Conservation (phyloP, 768 basidiomycete genomes). For the Hirschioporus abietinus region DNA sequence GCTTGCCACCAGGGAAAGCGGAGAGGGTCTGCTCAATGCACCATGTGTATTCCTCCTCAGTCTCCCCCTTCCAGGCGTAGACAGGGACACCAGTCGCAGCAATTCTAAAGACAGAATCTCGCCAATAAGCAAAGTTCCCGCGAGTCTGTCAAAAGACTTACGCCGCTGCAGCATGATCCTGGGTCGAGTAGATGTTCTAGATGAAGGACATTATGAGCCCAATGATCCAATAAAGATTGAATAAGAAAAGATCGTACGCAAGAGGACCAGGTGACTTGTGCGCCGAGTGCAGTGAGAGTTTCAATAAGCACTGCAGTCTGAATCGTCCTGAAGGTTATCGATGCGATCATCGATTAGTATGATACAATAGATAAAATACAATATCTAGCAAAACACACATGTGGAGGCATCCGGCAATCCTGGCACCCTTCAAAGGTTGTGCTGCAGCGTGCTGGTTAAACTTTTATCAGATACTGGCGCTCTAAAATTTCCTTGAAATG, state of each 20-base stretch:
- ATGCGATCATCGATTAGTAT: conserved; percentile 7
- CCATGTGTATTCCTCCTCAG: conserved; percentile 97
- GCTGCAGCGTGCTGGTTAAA: conserved; percentile 58
- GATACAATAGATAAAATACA: conserved; percentile 3
- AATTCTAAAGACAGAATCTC: conserved; percentile 46
- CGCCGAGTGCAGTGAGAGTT: conserved; percentile 91
- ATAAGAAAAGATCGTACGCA: conserved; percentile 50
- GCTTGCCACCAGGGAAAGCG: conserved; percentile 79
- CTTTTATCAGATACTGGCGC: conserved; percentile 14
- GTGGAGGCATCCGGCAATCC: conserved; percentile 97
- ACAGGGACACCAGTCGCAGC: conserved; percentile 98
- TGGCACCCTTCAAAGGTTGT: conserved; percentile 89
- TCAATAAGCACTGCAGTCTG: conserved; percentile 99
- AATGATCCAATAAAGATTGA: conserved; percentile 13
- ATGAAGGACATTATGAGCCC: conserved; percentile 5
- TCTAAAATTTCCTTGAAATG: neutral
- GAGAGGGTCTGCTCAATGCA: conserved; percentile 94
- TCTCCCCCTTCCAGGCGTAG: conserved; percentile 99
- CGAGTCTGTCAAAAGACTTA: conserved; percentile 33
- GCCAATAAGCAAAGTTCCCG: conserved; percentile 4
- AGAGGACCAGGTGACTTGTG: conserved; percentile 98
- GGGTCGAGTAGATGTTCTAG: conserved; percentile 99
- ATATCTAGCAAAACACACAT: conserved; percentile 51
- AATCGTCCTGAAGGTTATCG: conserved; percentile 70
- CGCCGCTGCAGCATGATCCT: conserved; percentile 99